Evolutionary conservation across 345 rosid genomes (phyloP).

Genomic region (Pistacia integerrima): DNA sequence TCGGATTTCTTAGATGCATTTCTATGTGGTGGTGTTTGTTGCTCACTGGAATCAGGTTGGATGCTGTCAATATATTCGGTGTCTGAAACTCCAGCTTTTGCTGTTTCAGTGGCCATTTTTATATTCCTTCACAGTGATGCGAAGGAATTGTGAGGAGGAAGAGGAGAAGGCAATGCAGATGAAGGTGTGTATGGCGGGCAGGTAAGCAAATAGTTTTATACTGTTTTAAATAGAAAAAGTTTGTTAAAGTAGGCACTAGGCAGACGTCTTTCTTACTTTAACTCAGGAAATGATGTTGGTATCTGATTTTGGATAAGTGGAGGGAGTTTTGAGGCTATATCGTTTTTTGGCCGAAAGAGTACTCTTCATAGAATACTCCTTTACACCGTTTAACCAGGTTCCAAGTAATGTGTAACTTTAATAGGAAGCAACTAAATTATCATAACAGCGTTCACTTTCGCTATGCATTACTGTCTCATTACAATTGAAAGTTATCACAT

Average conservation of each 20-base stretch:
- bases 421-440: slow-evolving; percentile 30
- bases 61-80: slow-evolving; percentile 6
- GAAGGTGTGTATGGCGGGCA: neutral
- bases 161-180: neutral
- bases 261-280: slow-evolving; percentile 20
- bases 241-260: neutral
- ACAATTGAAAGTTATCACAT: neutral
- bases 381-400: slow-evolving; percentile 11
- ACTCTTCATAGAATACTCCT: neutral
- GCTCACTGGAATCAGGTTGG: slow-evolving; percentile 13
- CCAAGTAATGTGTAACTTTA: slow-evolving; percentile 25
- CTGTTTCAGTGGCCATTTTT: slow-evolving; percentile 41
- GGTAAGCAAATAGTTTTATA: slow-evolving; percentile 9
- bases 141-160: slow-evolving; percentile 8
- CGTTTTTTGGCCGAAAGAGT: slow-evolving; percentile 27
- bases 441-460: slow-evolving; percentile 1
- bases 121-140: neutral
- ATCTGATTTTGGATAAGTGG: slow-evolving; percentile 30
- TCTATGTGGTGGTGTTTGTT: slow-evolving; percentile 8
- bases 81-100: slow-evolving; percentile 26
- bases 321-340: slow-evolving; percentile 18
- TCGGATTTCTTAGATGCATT: slow-evolving; percentile 16
- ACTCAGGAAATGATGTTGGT: slow-evolving; percentile 24
- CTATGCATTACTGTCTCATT: neutral
- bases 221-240: neutral